These are phyloP conservation scores for Erigeron canadensis DNA, from an alignment of 129 eudicot genomes.

Conservation along the genomic window DNA sequence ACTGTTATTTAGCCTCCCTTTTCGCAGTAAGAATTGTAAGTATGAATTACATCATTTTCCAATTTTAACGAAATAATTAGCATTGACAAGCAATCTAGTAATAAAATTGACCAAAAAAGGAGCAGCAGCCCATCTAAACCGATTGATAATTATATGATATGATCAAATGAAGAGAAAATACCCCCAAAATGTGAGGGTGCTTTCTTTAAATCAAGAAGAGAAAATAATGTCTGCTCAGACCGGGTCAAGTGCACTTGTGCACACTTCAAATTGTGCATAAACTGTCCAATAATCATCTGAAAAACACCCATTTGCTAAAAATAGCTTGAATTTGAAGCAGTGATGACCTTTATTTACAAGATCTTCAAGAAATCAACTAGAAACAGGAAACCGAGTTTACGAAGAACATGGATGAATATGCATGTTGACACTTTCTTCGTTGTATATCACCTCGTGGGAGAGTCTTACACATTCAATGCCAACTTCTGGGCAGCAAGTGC, in stretches of 20 bases:
- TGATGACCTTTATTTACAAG: slow-evolving; percentile 52
- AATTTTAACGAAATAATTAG: no score
- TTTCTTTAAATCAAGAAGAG: slow-evolving; percentile 24
- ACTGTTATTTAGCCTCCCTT: no score
- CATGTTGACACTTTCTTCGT: slow-evolving; percentile 16
- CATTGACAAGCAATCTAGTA: neutral
- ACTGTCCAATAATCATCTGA: slow-evolving; percentile 24
- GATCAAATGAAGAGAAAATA: slow-evolving; percentile 4
- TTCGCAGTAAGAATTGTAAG: no score
- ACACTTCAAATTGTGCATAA: slow-evolving; percentile 34
- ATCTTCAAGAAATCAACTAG: slow-evolving; percentile 46
- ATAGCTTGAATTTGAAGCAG: slow-evolving; percentile 27
- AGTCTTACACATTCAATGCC: slow-evolving; percentile 60
- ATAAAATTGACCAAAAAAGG: no score
- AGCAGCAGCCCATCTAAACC: neutral
- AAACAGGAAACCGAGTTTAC: slow-evolving; percentile 24
- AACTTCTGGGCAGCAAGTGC: slow-evolving; percentile 99
- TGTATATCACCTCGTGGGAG: neutral
- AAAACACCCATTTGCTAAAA: slow-evolving; percentile 27
- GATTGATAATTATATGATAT: slow-evolving; percentile 25
- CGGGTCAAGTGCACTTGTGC: slow-evolving; percentile 10
- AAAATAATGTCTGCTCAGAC: slow-evolving; percentile 10
- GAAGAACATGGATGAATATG: slow-evolving; percentile 7
- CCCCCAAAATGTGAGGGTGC: slow-evolving; percentile 10
- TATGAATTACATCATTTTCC: neutral